Base-by-base conservation (phyloP, 352 stramenopile species). In the Nothophytophthora sp. region DNA sequence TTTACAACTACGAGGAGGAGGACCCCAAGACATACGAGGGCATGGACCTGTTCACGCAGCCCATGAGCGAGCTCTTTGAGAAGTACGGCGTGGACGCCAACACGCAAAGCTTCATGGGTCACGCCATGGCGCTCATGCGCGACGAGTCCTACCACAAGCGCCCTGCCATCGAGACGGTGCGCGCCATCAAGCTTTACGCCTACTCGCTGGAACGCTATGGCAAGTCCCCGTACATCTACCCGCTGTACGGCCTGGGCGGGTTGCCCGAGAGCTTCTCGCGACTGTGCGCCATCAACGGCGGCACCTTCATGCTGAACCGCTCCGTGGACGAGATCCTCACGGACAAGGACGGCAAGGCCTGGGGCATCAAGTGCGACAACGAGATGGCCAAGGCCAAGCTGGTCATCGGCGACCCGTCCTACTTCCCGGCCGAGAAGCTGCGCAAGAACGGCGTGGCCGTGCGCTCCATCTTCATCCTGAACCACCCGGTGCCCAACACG, bases 271-370 rank as follows among this genome's bases (percentile, higher is more conserved):
- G 96, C 48, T 99, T 99, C 73, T 99, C 96, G 52, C 92, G 98
- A 34, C 91, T 99, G 6, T 99, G 96, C 61, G 97, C 97, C 16
- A 98, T 99, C 71, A 95, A 99, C 76, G 98, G 97, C 50, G 96
- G 97, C 59, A 99, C 97, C 34, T 99, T 99, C 67, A 99, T 99
- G 97, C 87, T 99, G 22, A 98, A 99, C 76, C 95, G 95, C 47
- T 84, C 92, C 46, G 91, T 99, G 12, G 88, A 96, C 44, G 88
- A 97, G 67, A 86, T 98, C 37, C 60, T 99, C 18, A 97, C 96
- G 48, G 88, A 99, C 65, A 84, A 83, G 34, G 70, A 95, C 41
- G 95, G 93, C 48, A 86, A 97, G 61, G 96, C 96, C 2, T 98
- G 87, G 80, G 98, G 97, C 50, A 90, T 97, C 43, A 76, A 81